Base-by-base conservation (phyloP, 148 eudicot species). In the Agrostemma githago region DNA sequence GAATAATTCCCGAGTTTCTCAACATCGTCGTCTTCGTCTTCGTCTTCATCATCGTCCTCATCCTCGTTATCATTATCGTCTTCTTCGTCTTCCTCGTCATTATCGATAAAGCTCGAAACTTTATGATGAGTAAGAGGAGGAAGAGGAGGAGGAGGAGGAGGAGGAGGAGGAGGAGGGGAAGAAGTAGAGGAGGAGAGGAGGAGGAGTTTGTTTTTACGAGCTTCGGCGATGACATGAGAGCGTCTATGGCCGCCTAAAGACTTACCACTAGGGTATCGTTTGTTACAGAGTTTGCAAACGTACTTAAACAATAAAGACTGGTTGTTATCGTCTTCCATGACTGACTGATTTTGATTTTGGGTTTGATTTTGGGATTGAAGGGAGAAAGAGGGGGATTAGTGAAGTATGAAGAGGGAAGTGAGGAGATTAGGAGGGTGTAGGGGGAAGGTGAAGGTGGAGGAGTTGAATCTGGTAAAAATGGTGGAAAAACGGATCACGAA, bases 181-280 rank as follows among this genome's bases (percentile, higher is more conserved):
- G 34, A 26, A 26, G 34, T 26, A 1, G 34, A 26, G 34, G 34
- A 26, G 34, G 34, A 26, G 34, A 26, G 34, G 34, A 26, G 34
- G 34, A 26, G 34, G 34, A 15, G 51, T 46, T 75, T 75, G 38
- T 72, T 60, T 8, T 63, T 71, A 4, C 58, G n/a, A 61, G 86
- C 77, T 73, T 85, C 83, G 15, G 85, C 81, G 10, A 83, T 76
- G 1, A 80, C 85, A 83, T 93, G 96, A 80, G 93, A 89, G 89
- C 96, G 89, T 87, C 86, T 90, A 73, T 89, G 96, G 10, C 93
- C 97, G 5, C 93, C 97, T 51, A 92, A 74, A 14, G 92, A 86
- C 77, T 88, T 88, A 51, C 92, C 96, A 84, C 87, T 84, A 42
- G 91, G 89, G 77, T 56, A 92, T 57, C 81, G 86, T 66, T 87